phyloP scores from a whole-genome alignment of 495 filamentous ascomycete genomes.

The Cercophora sp. region DNA sequence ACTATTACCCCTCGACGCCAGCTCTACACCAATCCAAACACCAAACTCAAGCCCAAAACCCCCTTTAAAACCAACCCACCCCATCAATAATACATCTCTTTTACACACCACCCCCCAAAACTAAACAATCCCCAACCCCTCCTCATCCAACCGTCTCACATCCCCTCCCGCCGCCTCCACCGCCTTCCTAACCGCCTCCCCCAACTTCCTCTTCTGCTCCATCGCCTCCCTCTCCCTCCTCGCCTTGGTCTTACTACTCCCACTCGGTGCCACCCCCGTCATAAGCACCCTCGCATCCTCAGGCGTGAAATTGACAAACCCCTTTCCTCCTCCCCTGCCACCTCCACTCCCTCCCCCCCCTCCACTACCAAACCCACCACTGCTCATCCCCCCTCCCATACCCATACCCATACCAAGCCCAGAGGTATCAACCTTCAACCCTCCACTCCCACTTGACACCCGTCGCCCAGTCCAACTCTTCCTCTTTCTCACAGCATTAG shows the following conservation, averaged over 20 bases:
- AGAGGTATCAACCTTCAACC: too few relatives aligned
- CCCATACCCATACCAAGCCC: background rate
- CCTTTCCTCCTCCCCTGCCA: conserved; percentile 44
- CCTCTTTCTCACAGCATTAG: conserved; percentile 23
- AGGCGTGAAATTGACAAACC: conserved; percentile 92
- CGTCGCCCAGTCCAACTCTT: conserved; percentile 24
- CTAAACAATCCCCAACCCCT: conserved; percentile 10
- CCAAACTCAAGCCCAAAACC: too few relatives aligned
- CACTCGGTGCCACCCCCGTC: conserved; percentile 85
- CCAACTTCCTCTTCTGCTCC: conserved; percentile 72
- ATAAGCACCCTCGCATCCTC: conserved; percentile 75
- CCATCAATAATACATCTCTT: too few relatives aligned
- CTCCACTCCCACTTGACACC: too few relatives aligned
- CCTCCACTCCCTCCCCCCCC: too few relatives aligned
- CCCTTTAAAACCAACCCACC: too few relatives aligned
- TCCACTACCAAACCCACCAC: too few relatives aligned
- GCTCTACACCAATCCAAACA: too few relatives aligned
- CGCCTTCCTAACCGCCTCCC: conserved; percentile 67
- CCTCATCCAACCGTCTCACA: conserved; percentile 40
- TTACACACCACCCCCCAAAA: background rate
- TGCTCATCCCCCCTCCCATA: background rate
- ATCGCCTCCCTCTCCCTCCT: conserved; percentile 79
- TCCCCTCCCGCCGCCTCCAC: conserved; percentile 80
- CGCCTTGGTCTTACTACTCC: conserved; percentile 89
- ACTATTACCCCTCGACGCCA: too few relatives aligned